Evolutionary conservation across 2,329 filamentous ascomycete species (phyloP), one percentile per base, ranked within the genome.

Genomic region (Paraconiothyrium brasiliense): DNA sequence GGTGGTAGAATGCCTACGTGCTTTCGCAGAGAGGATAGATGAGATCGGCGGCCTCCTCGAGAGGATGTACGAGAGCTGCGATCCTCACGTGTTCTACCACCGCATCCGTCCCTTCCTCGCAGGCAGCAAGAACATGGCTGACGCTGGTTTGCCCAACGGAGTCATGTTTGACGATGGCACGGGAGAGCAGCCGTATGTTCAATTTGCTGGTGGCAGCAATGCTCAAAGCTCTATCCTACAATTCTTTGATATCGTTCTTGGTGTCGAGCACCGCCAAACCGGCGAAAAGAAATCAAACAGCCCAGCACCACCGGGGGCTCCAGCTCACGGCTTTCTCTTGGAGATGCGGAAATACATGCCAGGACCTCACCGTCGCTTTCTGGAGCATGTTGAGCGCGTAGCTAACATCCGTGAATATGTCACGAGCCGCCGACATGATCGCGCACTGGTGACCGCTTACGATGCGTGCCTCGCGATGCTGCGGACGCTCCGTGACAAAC

Each of bases 311-410:
- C 13, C 39, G 22, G 39, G 46, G 13, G 58, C 69, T 10, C 64
- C 88, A 5, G 84, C 86, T 44, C 89, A 97, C 81, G 96, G 95
- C 73, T 99, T 99, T 81, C 94, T 99, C 74, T 89, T 92, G 74
- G 95, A 99, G 67, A 99, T 99, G 95, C 91, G 94, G 61, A 87
- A 87, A 49, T 99, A 99, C 81, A 99, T 99, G 95, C 95, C 95
- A 0, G 94, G 93, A 0, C 88, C 91, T 0, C 95, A 99, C 75
- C 91, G 93, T 3, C 89, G 92, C 44, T 99, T 99, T 81, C 85
- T 99, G 3, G 86, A 91, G 66, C 91, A 96, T 65, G 89, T 97
- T 13, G 85, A 87, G 54, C 83, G 83, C 16, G 89, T 97, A 4
- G 89, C 94, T 69, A 98, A 98, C 74, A 93, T 99, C 69, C 91